Evolutionary conservation across 2,329 filamentous ascomycete species (phyloP).

Genomic region (Arthroderma sp.): DNA sequence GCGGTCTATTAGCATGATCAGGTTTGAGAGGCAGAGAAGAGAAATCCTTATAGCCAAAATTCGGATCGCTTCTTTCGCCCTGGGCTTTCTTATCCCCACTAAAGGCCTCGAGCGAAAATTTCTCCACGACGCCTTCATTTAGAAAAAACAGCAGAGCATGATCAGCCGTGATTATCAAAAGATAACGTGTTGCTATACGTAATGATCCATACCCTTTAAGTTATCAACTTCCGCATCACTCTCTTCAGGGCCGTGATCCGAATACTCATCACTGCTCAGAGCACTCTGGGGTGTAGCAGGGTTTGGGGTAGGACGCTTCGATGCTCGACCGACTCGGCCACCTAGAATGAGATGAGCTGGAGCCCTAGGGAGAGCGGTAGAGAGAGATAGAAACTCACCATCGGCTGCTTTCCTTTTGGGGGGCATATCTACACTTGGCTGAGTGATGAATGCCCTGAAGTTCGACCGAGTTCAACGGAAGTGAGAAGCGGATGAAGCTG

Average conservation of each 20-base stretch:
- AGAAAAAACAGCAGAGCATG: background rate
- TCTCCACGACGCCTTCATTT: conserved; percentile 34
- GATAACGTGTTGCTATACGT: too few relatives aligned
- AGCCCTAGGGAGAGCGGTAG: background rate
- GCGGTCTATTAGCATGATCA: conserved; percentile 75
- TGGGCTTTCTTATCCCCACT: conserved; percentile 32
- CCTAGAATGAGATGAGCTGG: conserved; percentile 25
- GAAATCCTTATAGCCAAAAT: conserved; percentile 59
- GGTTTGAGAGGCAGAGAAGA: conserved; percentile 70
- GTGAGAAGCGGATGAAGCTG: too few relatives aligned
- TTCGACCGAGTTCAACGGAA: too few relatives aligned
- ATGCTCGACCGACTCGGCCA: conserved; percentile 32
- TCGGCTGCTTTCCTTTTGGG: conserved; percentile 55
- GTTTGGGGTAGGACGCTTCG: conserved; percentile 36
- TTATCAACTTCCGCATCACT: conserved; percentile 33
- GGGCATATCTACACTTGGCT: conserved; percentile 40
- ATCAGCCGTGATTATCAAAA: too few relatives aligned
- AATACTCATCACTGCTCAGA: conserved; percentile 44
- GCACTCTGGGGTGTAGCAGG: conserved; percentile 29
- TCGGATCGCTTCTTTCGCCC: conserved; percentile 36
- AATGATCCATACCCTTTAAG: conserved; percentile 29
- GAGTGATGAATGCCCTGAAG: background rate
- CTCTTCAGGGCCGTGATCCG: conserved; percentile 38
- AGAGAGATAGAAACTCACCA: conserved; percentile 27
- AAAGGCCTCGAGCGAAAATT: conserved; percentile 41